Evolutionary conservation across 129 eudicot species (phyloP), one percentile per base, ranked within the genome.

Genomic region (Flaveria linearis): DNA sequence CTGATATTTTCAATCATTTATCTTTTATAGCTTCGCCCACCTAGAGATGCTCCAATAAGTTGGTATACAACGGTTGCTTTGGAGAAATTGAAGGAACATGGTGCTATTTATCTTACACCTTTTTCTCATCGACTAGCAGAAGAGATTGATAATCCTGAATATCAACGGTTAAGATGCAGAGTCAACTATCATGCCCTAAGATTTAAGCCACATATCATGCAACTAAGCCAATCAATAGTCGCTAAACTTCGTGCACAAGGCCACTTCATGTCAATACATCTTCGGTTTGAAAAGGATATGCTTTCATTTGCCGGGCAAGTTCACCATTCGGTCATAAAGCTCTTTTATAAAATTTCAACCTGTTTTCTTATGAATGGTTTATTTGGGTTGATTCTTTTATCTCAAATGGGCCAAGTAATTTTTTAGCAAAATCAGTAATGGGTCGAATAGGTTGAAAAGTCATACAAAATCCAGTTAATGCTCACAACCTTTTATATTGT

Each of bases 231-330:
- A 33, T 75, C 92, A 30, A 91, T 94, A 72, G 99, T 94, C 47
- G 87, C 86, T 25, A 91, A 73, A 67, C 92, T 89, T 55, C 97
- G 96, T 53, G 81, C 91, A 42, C 90, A 94, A 83, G 96, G 98
- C 64, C 97, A 89, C 81, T 94, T 91, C 83, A 89, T 94, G 97
- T 83, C 99, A 15, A 91, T 94, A 78, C 99, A 94, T 83, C 99
- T 94, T 76, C 97, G 99, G 17, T 94, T 94, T 73, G 99, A 94
- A 85, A 89, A 89, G 92, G 97, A 94, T 83, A 94, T 94, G 99
- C 84, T 94, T 74, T 82, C 99, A 71, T 94, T 94, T 80, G 97
- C 99, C 73, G 97, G 99, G 97, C 80, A 84, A 81, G 94, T 76
- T 80, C 65, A 70, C 71, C 22, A 36, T 73, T 41, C 12, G 57